Base-by-base conservation (phyloP, 139 green algal species). In the Chloropicon primus region DNA sequence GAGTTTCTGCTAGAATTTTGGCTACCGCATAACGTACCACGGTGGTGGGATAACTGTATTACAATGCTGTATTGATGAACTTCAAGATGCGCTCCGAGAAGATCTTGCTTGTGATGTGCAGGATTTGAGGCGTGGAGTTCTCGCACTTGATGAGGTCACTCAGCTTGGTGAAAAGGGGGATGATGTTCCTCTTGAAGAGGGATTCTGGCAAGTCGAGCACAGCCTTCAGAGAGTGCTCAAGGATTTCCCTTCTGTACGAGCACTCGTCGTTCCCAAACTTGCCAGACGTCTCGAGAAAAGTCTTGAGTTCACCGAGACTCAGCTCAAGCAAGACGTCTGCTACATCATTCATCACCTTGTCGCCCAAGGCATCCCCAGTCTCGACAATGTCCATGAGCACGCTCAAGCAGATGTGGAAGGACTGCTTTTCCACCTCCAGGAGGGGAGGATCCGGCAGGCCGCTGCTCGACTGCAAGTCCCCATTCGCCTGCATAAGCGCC, bases 371-470 rank as follows among this genome's bases (percentile, higher is more conserved):
- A 5, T 17, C 41, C 41, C 17, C 17, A 17, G 41, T 17, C 41
- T 62, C 41, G 10, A 62, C 41, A 17, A 17, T 78, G 73, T 90
- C 85, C 29, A 90, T 82, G 76, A 94, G 82, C 74, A 96, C 82
- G 25, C 86, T 90, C 23, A 98, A 83, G 79, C 95, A 94, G 2
- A 92, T 89, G 73, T 96, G 88, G 2, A 84, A 80, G 27, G 90
- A 87, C 84, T 98, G 93, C 2, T 83, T 87, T 86, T 98, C 94
- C 29, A 98, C 85, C 3, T 89, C 80, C 81, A 98, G 86, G 81
- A 98, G 86, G 1, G 94, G 94, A 0, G 94, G 94, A 85, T 98
- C 94, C 2, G 84, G 29, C 25, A 97, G 82, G 25, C 21, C 22
- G 26, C 26, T 5, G 5, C 74, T 10, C 25, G 74, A 21, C 10